phyloP scores from a whole-genome alignment of 768 basidiomycete genomes.

The Suillus luteus region DNA sequence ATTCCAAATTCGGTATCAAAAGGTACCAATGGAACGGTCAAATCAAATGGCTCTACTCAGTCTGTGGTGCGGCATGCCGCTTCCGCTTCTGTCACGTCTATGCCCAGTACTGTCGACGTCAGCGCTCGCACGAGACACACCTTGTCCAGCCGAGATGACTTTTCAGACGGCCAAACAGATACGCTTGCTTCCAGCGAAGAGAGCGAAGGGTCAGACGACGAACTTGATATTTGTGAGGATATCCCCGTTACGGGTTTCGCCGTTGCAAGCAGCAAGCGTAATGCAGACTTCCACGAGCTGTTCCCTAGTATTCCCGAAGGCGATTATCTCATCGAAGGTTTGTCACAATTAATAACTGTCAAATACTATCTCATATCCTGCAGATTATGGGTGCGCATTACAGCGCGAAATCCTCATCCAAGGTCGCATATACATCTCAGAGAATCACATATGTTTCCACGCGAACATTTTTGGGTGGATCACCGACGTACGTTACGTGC shows the following conservation, averaged over 20 bases:
- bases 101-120: slow-evolving; percentile 14
- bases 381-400: slow-evolving; percentile 97
- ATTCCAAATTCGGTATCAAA: slow-evolving; percentile 21
- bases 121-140: slow-evolving; percentile 21
- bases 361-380: neutral
- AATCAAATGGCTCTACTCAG: slow-evolving; percentile 12
- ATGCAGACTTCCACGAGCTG: slow-evolving; percentile 93
- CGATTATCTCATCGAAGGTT: slow-evolving; percentile 97
- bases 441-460: slow-evolving; percentile 99
- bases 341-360: neutral
- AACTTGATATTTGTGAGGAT: slow-evolving; percentile 45
- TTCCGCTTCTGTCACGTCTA: slow-evolving; percentile 17
- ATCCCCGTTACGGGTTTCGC: slow-evolving; percentile 96
- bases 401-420: slow-evolving; percentile 97
- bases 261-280: slow-evolving; percentile 92
- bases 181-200: slow-evolving; percentile 28
- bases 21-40: slow-evolving; percentile 21
- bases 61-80: slow-evolving; percentile 8
- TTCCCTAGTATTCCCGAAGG: slow-evolving; percentile 90
- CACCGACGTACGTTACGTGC: slow-evolving; percentile 72
- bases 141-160: slow-evolving; percentile 25
- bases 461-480: slow-evolving; percentile 99
- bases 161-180: slow-evolving; percentile 32
- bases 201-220: slow-evolving; percentile 37
- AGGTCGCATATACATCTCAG: slow-evolving; percentile 94